Percentiles rank a stretch among this genome's conserved stretches.
Conservation (phyloP, 2,329 filamentous ascomycete species). For the Thermoascus crustaceus region DNA sequence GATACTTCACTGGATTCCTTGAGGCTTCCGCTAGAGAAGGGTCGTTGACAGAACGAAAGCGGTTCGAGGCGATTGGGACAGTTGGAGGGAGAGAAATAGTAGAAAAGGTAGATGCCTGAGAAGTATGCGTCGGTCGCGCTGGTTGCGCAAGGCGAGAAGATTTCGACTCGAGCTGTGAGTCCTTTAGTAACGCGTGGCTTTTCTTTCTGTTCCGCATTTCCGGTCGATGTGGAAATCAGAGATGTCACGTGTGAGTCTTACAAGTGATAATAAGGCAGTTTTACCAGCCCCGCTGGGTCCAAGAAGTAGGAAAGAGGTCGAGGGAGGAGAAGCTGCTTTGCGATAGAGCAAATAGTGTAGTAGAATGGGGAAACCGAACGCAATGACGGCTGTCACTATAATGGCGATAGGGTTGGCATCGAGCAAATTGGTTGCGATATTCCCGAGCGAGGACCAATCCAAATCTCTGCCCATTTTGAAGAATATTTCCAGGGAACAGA, state of each 20-base stretch:
- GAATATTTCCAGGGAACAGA: too few species aligned
- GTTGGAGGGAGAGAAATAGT: constrained; percentile 48
- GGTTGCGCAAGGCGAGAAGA: constrained; percentile 27
- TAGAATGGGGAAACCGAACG: constrained; percentile 64
- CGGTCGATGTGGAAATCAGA: too few species aligned
- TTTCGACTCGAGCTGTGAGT: constrained; percentile 38
- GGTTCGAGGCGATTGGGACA: constrained; percentile 47
- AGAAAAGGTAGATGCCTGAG: constrained; percentile 51
- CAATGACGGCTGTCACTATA: constrained; percentile 59
- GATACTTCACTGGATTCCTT: constrained; percentile 30
- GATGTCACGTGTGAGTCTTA: constrained; percentile 27
- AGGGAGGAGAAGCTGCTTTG: constrained; percentile 53
- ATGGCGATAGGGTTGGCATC: constrained; percentile 43
- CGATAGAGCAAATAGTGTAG: constrained; percentile 69
- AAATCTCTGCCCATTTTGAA: constrained; percentile 21
- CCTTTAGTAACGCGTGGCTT: constrained; percentile 7
- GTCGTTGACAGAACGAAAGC: constrained; percentile 60
- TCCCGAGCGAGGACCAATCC: constrained; percentile 30
- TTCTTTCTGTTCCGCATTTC: too few species aligned
- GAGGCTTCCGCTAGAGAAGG: constrained; percentile 51
- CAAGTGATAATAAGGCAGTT: constrained; percentile 75
- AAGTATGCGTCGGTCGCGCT: constrained; percentile 48
- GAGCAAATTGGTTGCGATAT: constrained; percentile 34
- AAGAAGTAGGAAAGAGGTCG: constrained; percentile 66
- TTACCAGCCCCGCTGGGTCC: constrained; percentile 81